Conservation (phyloP, 2,329 filamentous ascomycete species). For the Penicillium janthinellum region DNA sequence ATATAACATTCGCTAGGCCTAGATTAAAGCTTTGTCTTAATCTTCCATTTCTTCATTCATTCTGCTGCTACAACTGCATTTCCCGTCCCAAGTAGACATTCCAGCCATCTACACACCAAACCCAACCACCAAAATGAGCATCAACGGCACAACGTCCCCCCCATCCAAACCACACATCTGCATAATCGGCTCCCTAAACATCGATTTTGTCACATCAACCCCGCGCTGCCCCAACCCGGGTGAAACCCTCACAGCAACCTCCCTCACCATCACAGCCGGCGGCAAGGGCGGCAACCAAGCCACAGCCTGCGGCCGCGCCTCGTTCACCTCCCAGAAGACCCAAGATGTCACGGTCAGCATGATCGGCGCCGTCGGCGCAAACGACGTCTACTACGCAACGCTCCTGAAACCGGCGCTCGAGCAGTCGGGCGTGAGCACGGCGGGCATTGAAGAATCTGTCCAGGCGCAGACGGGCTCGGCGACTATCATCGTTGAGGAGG, state of each 20-base stretch:
- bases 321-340: conserved; percentile 38
- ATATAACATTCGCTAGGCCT: neutral
- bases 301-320: conserved; percentile 24
- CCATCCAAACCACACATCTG: conserved; percentile 55
- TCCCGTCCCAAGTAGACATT: too few relatives aligned
- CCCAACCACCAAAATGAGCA: conserved; percentile 11
- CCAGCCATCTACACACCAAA: neutral
- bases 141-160: conserved; percentile 3
- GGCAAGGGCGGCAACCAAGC: conserved; percentile 30
- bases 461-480: conserved; percentile 49
- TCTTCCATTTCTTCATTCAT: neutral
- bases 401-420: conserved; percentile 57
- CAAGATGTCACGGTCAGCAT: conserved; percentile 57
- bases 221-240: conserved; percentile 75
- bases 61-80: too few relatives aligned
- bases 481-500: conserved; percentile 70
- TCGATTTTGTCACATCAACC: conserved; percentile 82
- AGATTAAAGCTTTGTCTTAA: neutral
- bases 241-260: conserved; percentile 76
- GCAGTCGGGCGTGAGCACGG: conserved; percentile 61
- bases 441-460: conserved; percentile 55
- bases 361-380: conserved; percentile 66
- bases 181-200: conserved; percentile 84
- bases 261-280: conserved; percentile 65
- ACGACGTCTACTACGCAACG: conserved; percentile 61